A percentile compares a stretch with the other conserved stretches of the same genome.
phyloP scores from a whole-genome alignment of 2,329 filamentous ascomycete species.

The Fusarium sp. region DNA sequence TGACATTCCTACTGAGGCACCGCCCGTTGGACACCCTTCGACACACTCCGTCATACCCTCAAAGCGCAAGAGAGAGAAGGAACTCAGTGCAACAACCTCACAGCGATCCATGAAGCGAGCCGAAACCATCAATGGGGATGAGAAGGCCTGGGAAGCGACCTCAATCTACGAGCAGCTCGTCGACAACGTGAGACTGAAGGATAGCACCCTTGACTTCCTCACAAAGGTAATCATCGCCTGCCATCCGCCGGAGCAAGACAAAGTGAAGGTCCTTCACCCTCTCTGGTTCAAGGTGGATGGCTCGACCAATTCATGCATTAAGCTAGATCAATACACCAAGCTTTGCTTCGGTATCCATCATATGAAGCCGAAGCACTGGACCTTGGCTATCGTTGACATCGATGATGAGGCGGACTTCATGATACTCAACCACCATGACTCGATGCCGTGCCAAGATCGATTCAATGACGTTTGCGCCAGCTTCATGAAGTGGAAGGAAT shows the following conservation, averaged over 20 bases:
- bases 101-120: not conserved
- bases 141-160: not conserved
- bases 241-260: not conserved
- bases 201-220: not conserved
- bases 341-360: conserved; percentile 18
- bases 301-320: not conserved
- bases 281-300: conserved; percentile 12
- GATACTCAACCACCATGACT: conserved; percentile 2
- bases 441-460: accelerated
- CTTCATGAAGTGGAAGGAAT: not conserved
- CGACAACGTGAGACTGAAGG: not conserved
- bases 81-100: not conserved
- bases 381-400: not conserved
- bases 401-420: not conserved
- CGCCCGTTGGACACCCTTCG: too few relatives aligned
- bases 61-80: conserved; percentile 13
- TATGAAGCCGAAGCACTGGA: not conserved
- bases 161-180: conserved; percentile 3
- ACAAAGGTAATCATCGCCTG: not conserved
- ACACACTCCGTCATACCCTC: too few relatives aligned
- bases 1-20: too few relatives aligned
- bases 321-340: not conserved
- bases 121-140: not conserved
- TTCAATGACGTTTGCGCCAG: not conserved
- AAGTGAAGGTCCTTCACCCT: not conserved